Evolutionary conservation across 495 filamentous ascomycete genomes (phyloP).

Genomic region (Xylaria telfairii): DNA sequence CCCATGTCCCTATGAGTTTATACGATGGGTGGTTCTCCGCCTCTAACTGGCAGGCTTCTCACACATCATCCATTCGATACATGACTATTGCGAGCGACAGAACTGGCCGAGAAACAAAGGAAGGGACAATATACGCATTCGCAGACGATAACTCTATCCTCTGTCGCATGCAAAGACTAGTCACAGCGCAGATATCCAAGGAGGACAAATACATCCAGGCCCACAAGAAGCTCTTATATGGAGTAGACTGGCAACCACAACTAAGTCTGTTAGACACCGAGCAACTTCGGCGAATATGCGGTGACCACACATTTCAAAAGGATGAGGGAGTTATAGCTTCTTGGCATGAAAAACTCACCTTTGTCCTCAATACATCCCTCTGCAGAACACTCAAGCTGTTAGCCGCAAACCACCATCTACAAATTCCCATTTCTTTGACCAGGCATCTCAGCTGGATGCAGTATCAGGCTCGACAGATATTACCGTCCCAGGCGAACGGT

Average conservation of each 20-base stretch:
- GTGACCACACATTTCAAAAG: slow-evolving; percentile 26
- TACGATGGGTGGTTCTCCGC: slow-evolving; percentile 39
- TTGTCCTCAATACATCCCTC: slow-evolving; percentile 27
- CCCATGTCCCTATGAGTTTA: slow-evolving; percentile 36
- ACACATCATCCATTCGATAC: slow-evolving; percentile 31
- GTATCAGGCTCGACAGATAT: slow-evolving; percentile 25
- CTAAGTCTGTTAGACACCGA: slow-evolving; percentile 35
- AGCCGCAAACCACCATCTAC: slow-evolving; percentile 20
- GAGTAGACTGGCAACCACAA: slow-evolving; percentile 43
- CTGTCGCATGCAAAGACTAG: slow-evolving; percentile 30
- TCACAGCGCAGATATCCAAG: slow-evolving; percentile 30
- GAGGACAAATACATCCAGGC: slow-evolving; percentile 8
- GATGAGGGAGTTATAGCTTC: slow-evolving; percentile 28
- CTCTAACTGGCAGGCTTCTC: slow-evolving; percentile 36
- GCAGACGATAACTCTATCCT: slow-evolving; percentile 38
- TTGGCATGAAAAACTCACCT: slow-evolving; percentile 28
- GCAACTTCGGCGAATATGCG: slow-evolving; percentile 28
- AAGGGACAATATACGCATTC: slow-evolving; percentile 35
- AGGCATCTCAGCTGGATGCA: slow-evolving; percentile 39
- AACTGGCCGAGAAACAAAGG: slow-evolving; percentile 21
- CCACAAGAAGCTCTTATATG: slow-evolving; percentile 36
- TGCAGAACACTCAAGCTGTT: slow-evolving; percentile 27
- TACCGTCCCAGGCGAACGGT: not conserved
- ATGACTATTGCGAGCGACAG: slow-evolving; percentile 22
- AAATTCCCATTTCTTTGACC: slow-evolving; percentile 21